Evolutionary conservation across 2,329 filamentous ascomycete species (phyloP), one percentile per base, ranked within the genome.

Genomic region (Trichoderma arundinaceum): DNA sequence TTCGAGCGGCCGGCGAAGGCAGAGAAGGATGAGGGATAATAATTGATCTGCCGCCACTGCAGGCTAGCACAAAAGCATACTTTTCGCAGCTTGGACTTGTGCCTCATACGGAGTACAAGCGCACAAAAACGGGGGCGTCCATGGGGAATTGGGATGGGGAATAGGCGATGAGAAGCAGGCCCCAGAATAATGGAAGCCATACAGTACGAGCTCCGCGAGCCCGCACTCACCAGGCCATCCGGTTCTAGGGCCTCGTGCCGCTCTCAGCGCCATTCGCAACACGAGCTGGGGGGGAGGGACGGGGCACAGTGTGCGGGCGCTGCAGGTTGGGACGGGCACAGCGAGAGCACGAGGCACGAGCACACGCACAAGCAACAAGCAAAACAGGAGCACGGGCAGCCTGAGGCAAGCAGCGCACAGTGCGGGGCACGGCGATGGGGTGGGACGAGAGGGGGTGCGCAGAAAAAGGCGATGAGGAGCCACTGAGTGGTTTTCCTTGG

Each of bases 21-120:
- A 53, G 35, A 22, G 12, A 44, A 22, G n/a, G 48, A 28, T 53
- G 49, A 54, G 59, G 59, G 59, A 63, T 63, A 63, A 63, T 54
- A 46, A 52, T 43, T 63, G 59, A 63, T 63, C 59, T 53, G 39
- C 59, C 59, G 59, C 59, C 59, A 63, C 59, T 63, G 59, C 59
- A 63, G 28, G 32, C 59, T 63, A 63, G 59, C 59, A 63, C 59
- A 53, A 35, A 63, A 54, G 49, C 59, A 54, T 63, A 19, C 49
- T 54, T 33, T 51, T 13, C 22, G n/a, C 28, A 9, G 15, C 35
- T 28, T 32, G 13, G 22, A 43, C 48, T 51, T 51, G 44, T 51
- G 19, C 39, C 56, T 53, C 59, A 19, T 63, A 63, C 59, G 59
- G 59, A 63, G 59, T 54, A 58, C 54, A 58, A 58, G 41, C 15